Base-by-base conservation (phyloP, 345 rosid genomes). In the Salix arbutifolia region DNA sequence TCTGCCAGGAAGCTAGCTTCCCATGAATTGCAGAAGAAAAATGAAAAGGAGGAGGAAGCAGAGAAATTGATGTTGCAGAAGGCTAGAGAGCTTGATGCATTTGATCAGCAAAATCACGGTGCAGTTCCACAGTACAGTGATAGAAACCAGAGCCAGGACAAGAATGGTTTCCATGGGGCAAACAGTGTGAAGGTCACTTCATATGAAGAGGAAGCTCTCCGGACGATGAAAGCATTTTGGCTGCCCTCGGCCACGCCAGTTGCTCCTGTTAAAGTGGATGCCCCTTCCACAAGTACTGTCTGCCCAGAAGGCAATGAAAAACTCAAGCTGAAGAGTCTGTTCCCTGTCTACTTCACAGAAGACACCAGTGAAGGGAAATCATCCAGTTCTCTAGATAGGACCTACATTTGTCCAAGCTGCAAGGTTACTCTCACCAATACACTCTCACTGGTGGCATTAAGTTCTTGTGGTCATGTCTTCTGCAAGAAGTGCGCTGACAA, bases 211-310 rank as follows among this genome's bases (percentile, higher is more conserved):
- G 98, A 96, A 82, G 99, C 99, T 14, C 96, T 96, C 65, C 89
- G 90, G 65, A 96, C 97, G 4, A 96, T 96, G 99, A 96, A 96
- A 84, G 98, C 98, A 7, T 96, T 93, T 86, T 96, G 97, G 97
- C 92, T 96, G 56, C 98, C 98, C n/a, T 96, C 99, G 40, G 99
- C 99, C 48, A 96, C 99, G 23, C 99, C 99, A 0, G 98, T 83
- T 75, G 98, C 98, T 67, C 81, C 95, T 3, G 88, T 79, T 50
- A 96, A 93, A 87, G 91, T 85, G 0, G 88, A 86, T 11, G 91
- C 93, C 64, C 98, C 99, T 1, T 85, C 94, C 67, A 80, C 81
- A 18, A 76, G 86, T 71, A 92, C 97, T 2, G 71, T 84, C 65
- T 94, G 99, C 81, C 98, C 98, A 3, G 97, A 96, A 77, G 99